Evolutionary conservation across 202 grass and related monocot genomes (phyloP).

Genomic region (Carex sylvatica): DNA sequence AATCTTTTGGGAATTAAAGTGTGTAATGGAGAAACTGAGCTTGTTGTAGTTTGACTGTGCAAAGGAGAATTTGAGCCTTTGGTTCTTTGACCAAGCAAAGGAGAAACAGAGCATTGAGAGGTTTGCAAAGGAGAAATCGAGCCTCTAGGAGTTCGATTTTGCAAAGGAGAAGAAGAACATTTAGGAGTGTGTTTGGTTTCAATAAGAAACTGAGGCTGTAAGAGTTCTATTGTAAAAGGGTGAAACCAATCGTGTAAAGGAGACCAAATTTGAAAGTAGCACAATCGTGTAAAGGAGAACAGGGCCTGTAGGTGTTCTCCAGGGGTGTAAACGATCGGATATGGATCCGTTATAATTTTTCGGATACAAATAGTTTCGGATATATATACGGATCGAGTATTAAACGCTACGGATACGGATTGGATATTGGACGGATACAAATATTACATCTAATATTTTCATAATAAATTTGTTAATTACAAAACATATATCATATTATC

Average conservation of each 20-base stretch:
- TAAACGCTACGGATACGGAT: too few relatives aligned
- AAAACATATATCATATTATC: too few relatives aligned
- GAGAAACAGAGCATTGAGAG: slow-evolving; percentile 15
- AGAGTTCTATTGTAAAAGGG: slow-evolving; percentile 4
- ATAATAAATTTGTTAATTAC: too few relatives aligned
- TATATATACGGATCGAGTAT: too few relatives aligned
- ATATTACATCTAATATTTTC: too few relatives aligned
- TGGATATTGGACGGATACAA: too few relatives aligned
- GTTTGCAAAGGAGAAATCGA: slow-evolving; percentile 14
- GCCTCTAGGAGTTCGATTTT: too few relatives aligned
- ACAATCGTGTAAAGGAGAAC: background rate
- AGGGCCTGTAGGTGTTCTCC: background rate
- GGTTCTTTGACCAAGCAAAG: background rate
- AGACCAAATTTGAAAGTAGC: background rate
- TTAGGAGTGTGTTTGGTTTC: too few relatives aligned
- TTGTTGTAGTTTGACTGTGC: slow-evolving; percentile 4
- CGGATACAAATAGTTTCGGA: too few relatives aligned
- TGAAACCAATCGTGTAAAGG: slow-evolving; percentile 9
- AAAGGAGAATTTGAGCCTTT: slow-evolving; percentile 22
- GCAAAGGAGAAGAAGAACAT: too few relatives aligned
- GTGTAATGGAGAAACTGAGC: slow-evolving; percentile 18
- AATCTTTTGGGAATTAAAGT: background rate
- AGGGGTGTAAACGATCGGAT: too few relatives aligned
- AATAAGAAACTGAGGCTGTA: background rate
- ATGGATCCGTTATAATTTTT: too few relatives aligned